Conservation (phyloP, 2,329 filamentous ascomycete species). For the Claviceps paspali region DNA sequence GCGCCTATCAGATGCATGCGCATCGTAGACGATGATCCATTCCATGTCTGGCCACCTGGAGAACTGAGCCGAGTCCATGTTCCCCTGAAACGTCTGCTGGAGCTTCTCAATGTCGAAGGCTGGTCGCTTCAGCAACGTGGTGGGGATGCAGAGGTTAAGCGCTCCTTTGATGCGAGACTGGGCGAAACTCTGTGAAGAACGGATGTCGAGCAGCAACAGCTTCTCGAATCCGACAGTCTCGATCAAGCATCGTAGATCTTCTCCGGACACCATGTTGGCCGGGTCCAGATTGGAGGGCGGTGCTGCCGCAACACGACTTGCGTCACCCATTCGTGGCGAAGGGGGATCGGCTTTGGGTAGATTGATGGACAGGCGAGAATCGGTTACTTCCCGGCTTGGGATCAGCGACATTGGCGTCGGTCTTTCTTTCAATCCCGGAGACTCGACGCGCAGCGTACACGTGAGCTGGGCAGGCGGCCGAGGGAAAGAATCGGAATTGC, state of each 20-base stretch:
- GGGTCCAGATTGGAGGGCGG: slow-evolving; percentile 34
- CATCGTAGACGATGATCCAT: slow-evolving; percentile 79
- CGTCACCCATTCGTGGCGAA: slow-evolving; percentile 11
- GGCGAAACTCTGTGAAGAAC: slow-evolving; percentile 71
- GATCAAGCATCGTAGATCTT: slow-evolving; percentile 41
- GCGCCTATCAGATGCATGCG: slow-evolving; percentile 57
- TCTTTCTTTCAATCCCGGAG: slow-evolving; percentile 18
- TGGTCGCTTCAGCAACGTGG: slow-evolving; percentile 76
- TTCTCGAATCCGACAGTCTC: slow-evolving; percentile 23
- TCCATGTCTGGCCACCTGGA: slow-evolving; percentile 58
- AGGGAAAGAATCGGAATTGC: slow-evolving; percentile 33
- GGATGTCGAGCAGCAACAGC: slow-evolving; percentile 65
- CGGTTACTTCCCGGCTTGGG: slow-evolving; percentile 32
- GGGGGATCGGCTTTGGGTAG: slow-evolving; percentile 29
- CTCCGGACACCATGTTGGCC: slow-evolving; percentile 35
- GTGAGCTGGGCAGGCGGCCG: slow-evolving; percentile 22
- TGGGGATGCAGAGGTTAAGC: slow-evolving; percentile 87
- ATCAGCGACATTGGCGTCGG: slow-evolving; percentile 13
- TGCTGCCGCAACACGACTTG: slow-evolving; percentile 31
- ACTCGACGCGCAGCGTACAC: slow-evolving; percentile 28
- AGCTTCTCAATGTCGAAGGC: slow-evolving; percentile 84
- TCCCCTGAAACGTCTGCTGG: slow-evolving; percentile 67
- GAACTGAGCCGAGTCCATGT: slow-evolving; percentile 56
- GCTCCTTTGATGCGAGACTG: slow-evolving; percentile 63
- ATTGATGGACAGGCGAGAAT: slow-evolving; percentile 39